Evolutionary conservation across 306 rosid species (phyloP), one percentile per base, ranked within the genome.

Genomic region (Dalbergia cochinchinensis): DNA sequence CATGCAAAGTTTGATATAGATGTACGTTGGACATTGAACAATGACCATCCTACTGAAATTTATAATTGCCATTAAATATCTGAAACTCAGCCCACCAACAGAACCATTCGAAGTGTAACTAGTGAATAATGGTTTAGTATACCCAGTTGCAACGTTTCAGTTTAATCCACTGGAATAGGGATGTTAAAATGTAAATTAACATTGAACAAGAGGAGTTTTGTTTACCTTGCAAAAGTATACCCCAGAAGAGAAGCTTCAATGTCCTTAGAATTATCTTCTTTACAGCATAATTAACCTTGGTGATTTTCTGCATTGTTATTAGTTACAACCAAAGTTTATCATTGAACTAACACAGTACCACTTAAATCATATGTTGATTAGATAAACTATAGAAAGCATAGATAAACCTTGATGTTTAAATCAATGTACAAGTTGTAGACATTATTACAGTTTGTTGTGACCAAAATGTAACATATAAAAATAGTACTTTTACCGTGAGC

Each of bases 161-260:
- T 26, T 26, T 26, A 26, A 26, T 26, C 31, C 14, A 58, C 14
- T 55, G 4, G 12, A 18, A 57, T n/a, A 22, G 16, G 18, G 14
- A 13, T 16, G 14, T 12, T 37, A 48, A 47, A 4, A 45, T 10
- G 64, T 34, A 34, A 53, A 48, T 53, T 8, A 19, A 16, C n/a
- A 58, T n/a, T 35, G 51, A 48, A 26, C 4, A 37, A 37, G 78
- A 6, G 13, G 19, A 16, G 16, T 79, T 70, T 39, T 71, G 70
- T 70, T 54, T 71, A 86, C 97, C 97, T 84, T 91, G 97, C 92
- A 91, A 71, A 69, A 91, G 71, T 55, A 91, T 81, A 19, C 97
- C 97, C 94, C 97, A 91, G 63, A 91, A 88, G 26, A 88, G 80
- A 69, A 91, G 92, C 83, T 91, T 91, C 76, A 91, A 8, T 45